phyloP scores from a whole-genome alignment of 345 rosid species.

The Populus simonii region DNA sequence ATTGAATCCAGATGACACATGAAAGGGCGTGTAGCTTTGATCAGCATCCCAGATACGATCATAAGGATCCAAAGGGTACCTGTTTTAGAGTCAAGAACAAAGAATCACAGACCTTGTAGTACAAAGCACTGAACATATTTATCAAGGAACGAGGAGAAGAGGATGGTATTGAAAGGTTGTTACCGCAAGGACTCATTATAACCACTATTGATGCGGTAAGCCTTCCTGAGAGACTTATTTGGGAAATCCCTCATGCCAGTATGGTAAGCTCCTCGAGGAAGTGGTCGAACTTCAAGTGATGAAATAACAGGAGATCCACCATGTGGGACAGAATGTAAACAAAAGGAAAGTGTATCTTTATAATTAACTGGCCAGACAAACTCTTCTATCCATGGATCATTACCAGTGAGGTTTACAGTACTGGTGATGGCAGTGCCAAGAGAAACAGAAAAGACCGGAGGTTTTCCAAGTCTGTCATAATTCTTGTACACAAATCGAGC shows the following conservation, averaged over 20 bases:
- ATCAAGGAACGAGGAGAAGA: not conserved
- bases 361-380: slow-evolving; percentile 48
- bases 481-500: slow-evolving; percentile 68
- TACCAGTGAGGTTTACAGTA: slow-evolving; percentile 51
- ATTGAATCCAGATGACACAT: slow-evolving; percentile 44
- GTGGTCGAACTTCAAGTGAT: slow-evolving; percentile 71
- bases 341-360: slow-evolving; percentile 50
- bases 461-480: slow-evolving; percentile 58
- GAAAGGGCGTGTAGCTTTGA: slow-evolving; percentile 55
- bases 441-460: slow-evolving; percentile 71
- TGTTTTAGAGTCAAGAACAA: slow-evolving; percentile 17
- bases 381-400: slow-evolving; percentile 85
- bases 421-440: slow-evolving; percentile 58
- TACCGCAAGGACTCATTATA: slow-evolving; percentile 62
- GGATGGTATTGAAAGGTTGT: not conserved
- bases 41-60: slow-evolving; percentile 92
- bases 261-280: slow-evolving; percentile 68
- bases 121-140: not conserved
- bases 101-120: no score
- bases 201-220: slow-evolving; percentile 67
- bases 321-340: slow-evolving; percentile 46
- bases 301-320: slow-evolving; percentile 75
- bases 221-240: slow-evolving; percentile 48
- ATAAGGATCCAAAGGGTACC: slow-evolving; percentile 78
- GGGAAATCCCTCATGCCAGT: slow-evolving; percentile 40